phyloP scores from a whole-genome alignment of 2,329 filamentous ascomycete species.

The Cladophialophora yegresii region DNA sequence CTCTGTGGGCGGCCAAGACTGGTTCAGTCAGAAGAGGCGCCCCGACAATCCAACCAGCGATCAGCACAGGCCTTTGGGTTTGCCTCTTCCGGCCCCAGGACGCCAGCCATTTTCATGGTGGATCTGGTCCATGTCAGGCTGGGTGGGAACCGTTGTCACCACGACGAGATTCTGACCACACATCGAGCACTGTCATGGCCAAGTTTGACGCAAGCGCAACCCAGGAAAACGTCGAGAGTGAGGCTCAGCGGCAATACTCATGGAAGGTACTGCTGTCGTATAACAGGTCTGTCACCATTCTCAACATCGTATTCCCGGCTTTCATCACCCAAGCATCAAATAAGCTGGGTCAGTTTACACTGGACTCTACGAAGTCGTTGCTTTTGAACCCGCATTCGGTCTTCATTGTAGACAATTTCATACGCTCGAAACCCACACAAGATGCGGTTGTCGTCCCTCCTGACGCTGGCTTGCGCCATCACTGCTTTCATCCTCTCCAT shows the following conservation, averaged over 20 bases:
- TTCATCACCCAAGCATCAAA: not conserved
- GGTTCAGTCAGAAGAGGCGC: not conserved
- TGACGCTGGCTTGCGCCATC: slow-evolving; percentile 56
- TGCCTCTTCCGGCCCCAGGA: slow-evolving; percentile 1
- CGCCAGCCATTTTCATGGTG: slow-evolving; percentile 4
- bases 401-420: not conserved
- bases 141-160: slow-evolving; percentile 10
- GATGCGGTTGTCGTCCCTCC: slow-evolving; percentile 53
- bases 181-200: slow-evolving; percentile 13
- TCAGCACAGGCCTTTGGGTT: slow-evolving; percentile 1
- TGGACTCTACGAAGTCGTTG: slow-evolving; percentile 1
- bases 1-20: not conserved
- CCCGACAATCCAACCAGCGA: slow-evolving; percentile 8
- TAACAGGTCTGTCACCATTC: slow-evolving; percentile 9
- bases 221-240: not conserved
- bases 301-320: not conserved
- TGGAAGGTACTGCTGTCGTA: not conserved
- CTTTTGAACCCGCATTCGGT: slow-evolving; percentile 10
- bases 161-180: slow-evolving; percentile 19
- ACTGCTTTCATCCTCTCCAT: slow-evolving; percentile 61
- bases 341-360: not conserved
- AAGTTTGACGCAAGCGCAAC: slow-evolving; percentile 22
- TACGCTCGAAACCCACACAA: not conserved
- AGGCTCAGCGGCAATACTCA: slow-evolving; percentile 10
- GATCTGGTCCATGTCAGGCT: slow-evolving; percentile 4